A percentile compares a stretch with the other conserved stretches of the same genome.
Evolutionary conservation across 2,329 filamentous ascomycete genomes (phyloP).

Genomic region (Aspergillus vadensis): DNA sequence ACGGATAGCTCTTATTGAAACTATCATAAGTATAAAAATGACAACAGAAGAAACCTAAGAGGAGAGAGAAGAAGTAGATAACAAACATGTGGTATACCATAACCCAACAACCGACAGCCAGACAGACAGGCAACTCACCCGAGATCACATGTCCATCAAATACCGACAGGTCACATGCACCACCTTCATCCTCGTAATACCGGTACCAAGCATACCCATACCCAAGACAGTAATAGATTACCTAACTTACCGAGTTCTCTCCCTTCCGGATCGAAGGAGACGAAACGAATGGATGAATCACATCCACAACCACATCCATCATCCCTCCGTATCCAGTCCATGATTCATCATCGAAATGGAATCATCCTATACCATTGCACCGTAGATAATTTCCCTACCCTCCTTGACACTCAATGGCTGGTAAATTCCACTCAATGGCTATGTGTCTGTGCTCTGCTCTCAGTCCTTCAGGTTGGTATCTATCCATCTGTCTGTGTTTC

Average conservation of each 20-base stretch:
- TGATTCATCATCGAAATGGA: not conserved
- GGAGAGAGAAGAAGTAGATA: not conserved
- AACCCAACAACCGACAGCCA: not conserved
- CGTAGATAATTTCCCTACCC: not conserved
- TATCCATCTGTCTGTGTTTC: too few relatives aligned
- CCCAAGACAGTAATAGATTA: not conserved
- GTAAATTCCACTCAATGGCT: too few relatives aligned
- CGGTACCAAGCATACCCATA: not conserved
- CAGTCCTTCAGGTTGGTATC: too few relatives aligned
- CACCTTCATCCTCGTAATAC: not conserved
- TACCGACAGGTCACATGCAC: not conserved
- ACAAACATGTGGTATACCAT: not conserved
- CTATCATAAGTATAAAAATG: too few relatives aligned
- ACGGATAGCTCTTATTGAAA: too few relatives aligned
- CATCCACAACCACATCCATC: not conserved
- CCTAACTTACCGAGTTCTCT: not conserved
- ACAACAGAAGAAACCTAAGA: too few relatives aligned
- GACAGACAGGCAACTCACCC: constrained; percentile 2
- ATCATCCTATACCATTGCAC: not conserved
- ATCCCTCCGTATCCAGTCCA: not conserved
- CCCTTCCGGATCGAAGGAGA: not conserved
- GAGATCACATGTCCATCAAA: constrained; percentile 4
- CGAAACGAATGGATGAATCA: not conserved
- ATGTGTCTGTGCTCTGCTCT: too few relatives aligned
- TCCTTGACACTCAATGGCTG: too few relatives aligned